Evolutionary conservation across 352 stramenopile species (phyloP).

Genomic region (Phytophthora brassicae): DNA sequence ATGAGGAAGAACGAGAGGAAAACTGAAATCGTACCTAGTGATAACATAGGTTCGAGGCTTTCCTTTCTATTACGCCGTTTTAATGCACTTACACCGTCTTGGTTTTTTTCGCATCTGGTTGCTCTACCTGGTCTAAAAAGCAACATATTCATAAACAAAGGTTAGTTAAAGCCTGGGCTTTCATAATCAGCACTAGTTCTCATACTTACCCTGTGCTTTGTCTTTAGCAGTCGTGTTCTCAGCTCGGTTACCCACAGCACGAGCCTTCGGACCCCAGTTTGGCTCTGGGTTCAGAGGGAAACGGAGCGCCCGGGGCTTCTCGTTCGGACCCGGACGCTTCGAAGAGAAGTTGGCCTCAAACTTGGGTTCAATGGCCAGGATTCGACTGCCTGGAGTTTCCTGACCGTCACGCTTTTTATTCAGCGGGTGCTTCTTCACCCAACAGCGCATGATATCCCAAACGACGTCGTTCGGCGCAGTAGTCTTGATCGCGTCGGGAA

Average conservation of each 20-base stretch:
- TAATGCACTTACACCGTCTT: constrained; percentile 56
- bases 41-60: too few species aligned
- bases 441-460: constrained; percentile 98
- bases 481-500: constrained; percentile 98
- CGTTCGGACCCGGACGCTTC: constrained; percentile 54
- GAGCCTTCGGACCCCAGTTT: constrained; percentile 96
- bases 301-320: constrained; percentile 91
- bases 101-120: constrained; percentile 75
- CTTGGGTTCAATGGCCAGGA: constrained; percentile 84
- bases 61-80: constrained; percentile 26
- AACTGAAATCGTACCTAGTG: too few species aligned
- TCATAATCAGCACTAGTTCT: not conserved
- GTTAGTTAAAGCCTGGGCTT: constrained; percentile 14
- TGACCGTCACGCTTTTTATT: constrained; percentile 86
- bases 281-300: constrained; percentile 96
- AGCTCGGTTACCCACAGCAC: constrained; percentile 73
- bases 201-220: constrained; percentile 29
- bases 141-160: constrained; percentile 13
- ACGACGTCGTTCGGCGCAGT: constrained; percentile 96
- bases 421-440: constrained; percentile 94
- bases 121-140: constrained; percentile 43
- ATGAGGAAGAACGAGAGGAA: too few species aligned
- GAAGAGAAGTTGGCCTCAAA: constrained; percentile 86
- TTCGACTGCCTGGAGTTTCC: constrained; percentile 78
- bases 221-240: constrained; percentile 14